Conservation (phyloP, 2,329 filamentous ascomycete species). For the Trichoderma sp. region DNA sequence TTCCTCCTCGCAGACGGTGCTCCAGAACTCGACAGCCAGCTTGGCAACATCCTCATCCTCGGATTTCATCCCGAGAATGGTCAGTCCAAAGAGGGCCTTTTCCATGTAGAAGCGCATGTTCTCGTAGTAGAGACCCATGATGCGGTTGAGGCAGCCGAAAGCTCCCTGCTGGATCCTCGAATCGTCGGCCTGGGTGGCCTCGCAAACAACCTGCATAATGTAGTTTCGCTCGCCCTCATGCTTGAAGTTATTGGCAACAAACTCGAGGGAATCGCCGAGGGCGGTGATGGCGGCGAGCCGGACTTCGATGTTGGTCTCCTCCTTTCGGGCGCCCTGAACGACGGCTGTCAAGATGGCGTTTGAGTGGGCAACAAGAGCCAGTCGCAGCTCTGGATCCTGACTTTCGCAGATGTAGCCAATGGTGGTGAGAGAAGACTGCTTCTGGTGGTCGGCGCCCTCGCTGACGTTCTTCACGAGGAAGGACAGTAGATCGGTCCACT, state of each 20-base stretch:
- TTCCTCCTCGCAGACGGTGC: conserved; percentile 99
- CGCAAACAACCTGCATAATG: conserved; percentile 99
- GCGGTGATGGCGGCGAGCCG: conserved; percentile 91
- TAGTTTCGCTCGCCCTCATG: conserved; percentile 99
- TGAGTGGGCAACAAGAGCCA: conserved; percentile 80
- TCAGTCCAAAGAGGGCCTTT: conserved; percentile 96
- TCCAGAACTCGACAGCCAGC: conserved; percentile 98
- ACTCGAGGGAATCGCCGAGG: conserved; percentile 94
- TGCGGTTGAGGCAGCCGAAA: conserved; percentile 96
- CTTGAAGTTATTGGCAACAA: conserved; percentile 97
- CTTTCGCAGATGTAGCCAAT: conserved; percentile 99
- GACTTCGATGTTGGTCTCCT: conserved; percentile 89
- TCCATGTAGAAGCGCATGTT: conserved; percentile 99
- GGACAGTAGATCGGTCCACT: conserved; percentile 92
- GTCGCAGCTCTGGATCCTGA: conserved; percentile 82
- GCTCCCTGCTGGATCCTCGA: conserved; percentile 90
- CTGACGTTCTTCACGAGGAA: conserved; percentile 90
- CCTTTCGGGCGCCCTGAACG: conserved; percentile 94
- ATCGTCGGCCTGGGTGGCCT: conserved; percentile 94
- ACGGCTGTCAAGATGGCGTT: conserved; percentile 98
- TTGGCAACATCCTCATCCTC: conserved; percentile 98
- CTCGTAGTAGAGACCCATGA: conserved; percentile 98
- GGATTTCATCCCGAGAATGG: conserved; percentile 97
- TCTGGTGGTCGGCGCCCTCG: conserved; percentile 80
- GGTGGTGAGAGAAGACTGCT: conserved; percentile 91